Conservation (phyloP, 495 filamentous ascomycete species). For the Annulohypoxylon stygium region DNA sequence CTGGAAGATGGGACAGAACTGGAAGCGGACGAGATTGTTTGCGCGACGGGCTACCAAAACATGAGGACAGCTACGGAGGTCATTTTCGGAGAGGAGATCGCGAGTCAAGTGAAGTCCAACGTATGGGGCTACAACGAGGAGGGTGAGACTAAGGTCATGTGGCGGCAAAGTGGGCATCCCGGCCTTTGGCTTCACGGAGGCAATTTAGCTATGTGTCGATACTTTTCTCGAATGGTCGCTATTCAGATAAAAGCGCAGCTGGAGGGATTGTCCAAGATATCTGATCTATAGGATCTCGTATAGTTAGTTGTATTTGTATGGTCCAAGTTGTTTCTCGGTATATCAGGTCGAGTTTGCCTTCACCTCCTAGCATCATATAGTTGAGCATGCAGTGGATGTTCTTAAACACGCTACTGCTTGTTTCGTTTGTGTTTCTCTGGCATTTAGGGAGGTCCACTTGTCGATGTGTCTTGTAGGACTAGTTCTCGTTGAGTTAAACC, state of each 20-base stretch:
- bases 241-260: conserved; percentile 80
- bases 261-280: conserved; percentile 58
- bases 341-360: not conserved
- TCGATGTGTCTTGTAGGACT: not conserved
- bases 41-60: conserved; percentile 87
- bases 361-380: not conserved
- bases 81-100: conserved; percentile 79
- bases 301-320: not conserved
- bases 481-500: not conserved
- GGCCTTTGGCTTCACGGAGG: conserved; percentile 90
- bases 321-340: not conserved
- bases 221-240: conserved; percentile 77
- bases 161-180: conserved; percentile 76
- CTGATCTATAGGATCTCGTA: conserved; percentile 7
- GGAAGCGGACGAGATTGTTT: conserved; percentile 82
- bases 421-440: not conserved
- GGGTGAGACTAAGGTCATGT: conserved; percentile 80
- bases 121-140: conserved; percentile 86
- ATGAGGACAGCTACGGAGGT: conserved; percentile 73
- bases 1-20: conserved; percentile 77
- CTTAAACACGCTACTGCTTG: not conserved
- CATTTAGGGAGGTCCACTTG: conserved; percentile 3
- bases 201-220: conserved; percentile 79
- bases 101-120: conserved; percentile 70
- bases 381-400: not conserved